These are phyloP conservation scores for Colletotrichum graminicola DNA, from an alignment of 2,329 filamentous ascomycete species.

Conservation along the genomic window DNA sequence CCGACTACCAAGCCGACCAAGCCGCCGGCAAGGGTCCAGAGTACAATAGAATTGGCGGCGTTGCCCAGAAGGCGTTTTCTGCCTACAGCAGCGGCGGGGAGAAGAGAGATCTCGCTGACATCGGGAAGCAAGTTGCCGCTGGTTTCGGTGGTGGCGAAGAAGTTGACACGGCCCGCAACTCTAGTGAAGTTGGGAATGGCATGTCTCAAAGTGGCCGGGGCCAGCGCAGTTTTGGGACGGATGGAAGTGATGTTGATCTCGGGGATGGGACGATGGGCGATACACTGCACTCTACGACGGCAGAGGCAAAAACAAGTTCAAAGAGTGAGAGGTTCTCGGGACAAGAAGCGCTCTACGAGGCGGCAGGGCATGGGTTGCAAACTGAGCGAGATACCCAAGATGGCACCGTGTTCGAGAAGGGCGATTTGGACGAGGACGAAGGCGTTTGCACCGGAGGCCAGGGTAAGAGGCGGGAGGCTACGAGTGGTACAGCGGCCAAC, in stretches of 20 bases:
- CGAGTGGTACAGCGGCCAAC: neutral
- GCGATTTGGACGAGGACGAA: neutral
- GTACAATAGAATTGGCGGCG: constrained; percentile 40
- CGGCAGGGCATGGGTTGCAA: neutral
- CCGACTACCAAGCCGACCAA: constrained; percentile 33
- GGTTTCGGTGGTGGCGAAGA: neutral
- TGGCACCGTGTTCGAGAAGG: neutral
- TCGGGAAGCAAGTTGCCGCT: constrained; percentile 31
- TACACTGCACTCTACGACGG: neutral
- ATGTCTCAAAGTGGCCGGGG: constrained; percentile 6
- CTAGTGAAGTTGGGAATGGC: neutral
- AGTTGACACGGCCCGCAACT: neutral
- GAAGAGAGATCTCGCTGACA: constrained; percentile 36
- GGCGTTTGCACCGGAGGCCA: neutral
- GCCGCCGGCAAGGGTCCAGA: constrained; percentile 35
- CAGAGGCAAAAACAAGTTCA: neutral
- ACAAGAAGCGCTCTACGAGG: neutral
- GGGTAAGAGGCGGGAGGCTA: neutral
- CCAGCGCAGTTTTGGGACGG: neutral
- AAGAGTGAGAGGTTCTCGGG: neutral
- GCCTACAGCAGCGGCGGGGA: constrained; percentile 45
- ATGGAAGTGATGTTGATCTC: neutral
- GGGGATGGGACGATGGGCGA: neutral
- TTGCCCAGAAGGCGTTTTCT: constrained; percentile 47
- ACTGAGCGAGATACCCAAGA: neutral